Evolutionary conservation across 805 yeast genomes (phyloP), one percentile per base, ranked within the genome.

Genomic region (Kluyveromyces starmeri): DNA sequence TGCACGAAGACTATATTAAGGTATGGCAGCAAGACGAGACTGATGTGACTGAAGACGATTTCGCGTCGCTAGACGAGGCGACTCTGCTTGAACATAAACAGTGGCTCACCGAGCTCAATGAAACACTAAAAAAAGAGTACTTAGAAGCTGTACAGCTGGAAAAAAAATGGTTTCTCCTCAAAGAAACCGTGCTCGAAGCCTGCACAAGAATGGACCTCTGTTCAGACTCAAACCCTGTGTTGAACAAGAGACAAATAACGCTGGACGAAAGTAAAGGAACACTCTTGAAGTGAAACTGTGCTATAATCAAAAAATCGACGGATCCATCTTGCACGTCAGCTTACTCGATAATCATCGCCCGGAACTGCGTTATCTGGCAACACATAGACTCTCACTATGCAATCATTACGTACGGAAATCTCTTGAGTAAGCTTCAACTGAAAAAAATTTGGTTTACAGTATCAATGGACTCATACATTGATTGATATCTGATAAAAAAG

Each of bases 121-220:
- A 32, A 6, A 41, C 34, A 9, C 39, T 57, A 14, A 30, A 43
- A 3, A 22, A 25, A 7, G 46, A 52, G 20, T 57, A 57, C 35
- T 32, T 34, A 9, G n/a, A 17, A 2, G 31, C 42, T 12, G 38
- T 46, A 7, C 39, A 42, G 15, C 38, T 42, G 19, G 56, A 55
- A 32, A 50, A 48, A 27, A 53, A 48, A 37, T 55, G 60, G 62
- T 55, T 55, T 23, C 28, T 47, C 8, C 36, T 51, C 15, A 54
- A 54, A 33, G 62, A 57, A 35, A 22, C 53, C 9, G 11, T 57
- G 21, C 38, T 57, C 7, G 59, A 55, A 27, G 59, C 62, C 7
- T 53, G 53, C 35, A 41, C 49, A 4, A 58, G 55, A 36, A 38
- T 55, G 25, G 62, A 57, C 42, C 38, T 57, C 11, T 30, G 33